phyloP scores from a whole-genome alignment of 257 asterid species.

The Oldenlandia corymbosa region DNA sequence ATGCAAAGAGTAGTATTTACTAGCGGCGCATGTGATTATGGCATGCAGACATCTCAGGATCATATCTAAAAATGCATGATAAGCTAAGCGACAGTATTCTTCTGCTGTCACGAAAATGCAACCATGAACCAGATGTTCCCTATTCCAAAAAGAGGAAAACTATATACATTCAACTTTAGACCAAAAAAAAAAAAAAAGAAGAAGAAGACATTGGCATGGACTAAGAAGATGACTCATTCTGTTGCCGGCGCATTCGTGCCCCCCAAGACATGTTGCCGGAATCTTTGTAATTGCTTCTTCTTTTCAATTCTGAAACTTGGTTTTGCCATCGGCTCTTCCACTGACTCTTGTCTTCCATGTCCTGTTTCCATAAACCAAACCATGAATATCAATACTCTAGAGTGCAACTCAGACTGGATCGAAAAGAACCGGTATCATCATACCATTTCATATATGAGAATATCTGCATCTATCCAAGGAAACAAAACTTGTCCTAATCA shows the following conservation, averaged over 20 bases:
- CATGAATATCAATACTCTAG: not conserved
- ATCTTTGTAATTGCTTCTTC: conserved; percentile 48
- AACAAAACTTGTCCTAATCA: too few species aligned
- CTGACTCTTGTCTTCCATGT: conserved; percentile 41
- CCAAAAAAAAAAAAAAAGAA: not conserved
- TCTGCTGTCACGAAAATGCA: conserved; percentile 1
- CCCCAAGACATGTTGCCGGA: conserved; percentile 61
- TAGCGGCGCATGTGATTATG: not conserved
- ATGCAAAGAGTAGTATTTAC: not conserved
- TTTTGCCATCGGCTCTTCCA: conserved; percentile 73
- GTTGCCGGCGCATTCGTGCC: conserved; percentile 60
- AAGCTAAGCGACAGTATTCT: not conserved
- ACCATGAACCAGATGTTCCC: not conserved
- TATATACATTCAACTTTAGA: conserved; percentile 2
- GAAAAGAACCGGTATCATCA: not conserved
- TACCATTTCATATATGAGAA: not conserved
- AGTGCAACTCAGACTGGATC: not conserved
- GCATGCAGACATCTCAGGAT: not conserved
- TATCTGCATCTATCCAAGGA: too few species aligned
- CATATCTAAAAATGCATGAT: not conserved
- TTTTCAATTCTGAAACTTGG: conserved; percentile 61
- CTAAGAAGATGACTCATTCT: conserved; percentile 29
- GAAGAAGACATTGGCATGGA: not conserved
- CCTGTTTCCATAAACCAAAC: conserved; percentile 30
- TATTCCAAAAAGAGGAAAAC: not conserved